Conservation (phyloP, 1,284 basidiomycete genomes). For the Puccinia horiana region DNA sequence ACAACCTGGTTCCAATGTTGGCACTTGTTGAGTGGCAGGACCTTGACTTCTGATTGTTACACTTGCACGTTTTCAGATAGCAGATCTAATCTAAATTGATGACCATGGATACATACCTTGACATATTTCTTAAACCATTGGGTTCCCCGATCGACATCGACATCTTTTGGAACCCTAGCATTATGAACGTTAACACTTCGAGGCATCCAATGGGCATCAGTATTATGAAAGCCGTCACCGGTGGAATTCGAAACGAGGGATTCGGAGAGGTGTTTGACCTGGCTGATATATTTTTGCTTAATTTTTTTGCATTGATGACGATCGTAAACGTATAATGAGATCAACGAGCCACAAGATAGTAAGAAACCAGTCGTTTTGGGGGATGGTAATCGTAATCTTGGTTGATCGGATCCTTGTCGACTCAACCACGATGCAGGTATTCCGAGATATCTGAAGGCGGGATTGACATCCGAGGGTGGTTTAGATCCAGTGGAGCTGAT, state of each 20-base stretch:
- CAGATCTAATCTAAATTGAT: background rate
- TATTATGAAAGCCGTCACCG: background rate
- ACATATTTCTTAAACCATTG: conserved; percentile 58
- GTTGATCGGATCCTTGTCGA: conserved; percentile 53
- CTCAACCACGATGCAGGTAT: conserved; percentile 52
- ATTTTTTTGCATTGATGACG: conserved; percentile 56
- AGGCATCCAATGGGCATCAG: conserved; percentile 53
- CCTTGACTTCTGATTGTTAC: too few species aligned
- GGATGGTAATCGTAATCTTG: conserved; percentile 56
- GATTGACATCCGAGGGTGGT: conserved; percentile 20
- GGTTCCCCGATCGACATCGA: conserved; percentile 57
- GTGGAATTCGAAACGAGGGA: conserved; percentile 51
- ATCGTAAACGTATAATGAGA: conserved; percentile 57
- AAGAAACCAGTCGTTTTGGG: conserved; percentile 58
- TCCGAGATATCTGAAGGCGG: conserved; percentile 49
- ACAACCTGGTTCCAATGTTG: too few species aligned
- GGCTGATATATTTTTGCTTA: conserved; percentile 55
- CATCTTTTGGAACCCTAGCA: conserved; percentile 58
- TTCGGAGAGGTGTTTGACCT: conserved; percentile 56
- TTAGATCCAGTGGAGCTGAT: background rate
- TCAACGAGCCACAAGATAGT: conserved; percentile 54
- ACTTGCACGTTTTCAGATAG: too few species aligned
- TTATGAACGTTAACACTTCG: conserved; percentile 57
- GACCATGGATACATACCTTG: conserved; percentile 51
- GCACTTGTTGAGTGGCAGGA: too few species aligned